Evolutionary conservation across 352 stramenopile genomes (phyloP).

Genomic region (Achlya hypogyna): DNA sequence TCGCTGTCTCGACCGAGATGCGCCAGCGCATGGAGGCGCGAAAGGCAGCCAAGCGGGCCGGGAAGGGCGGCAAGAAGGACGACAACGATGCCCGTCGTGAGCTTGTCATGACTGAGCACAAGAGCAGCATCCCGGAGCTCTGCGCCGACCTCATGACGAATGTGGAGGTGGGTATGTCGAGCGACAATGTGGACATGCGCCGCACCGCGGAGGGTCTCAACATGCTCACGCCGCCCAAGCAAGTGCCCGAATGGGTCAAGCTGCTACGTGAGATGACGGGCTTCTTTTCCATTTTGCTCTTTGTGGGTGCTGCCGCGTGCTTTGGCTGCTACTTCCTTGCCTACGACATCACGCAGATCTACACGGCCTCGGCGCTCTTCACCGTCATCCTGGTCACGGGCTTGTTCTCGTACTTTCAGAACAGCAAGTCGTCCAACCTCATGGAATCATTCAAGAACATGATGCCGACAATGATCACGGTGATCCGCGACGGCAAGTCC

Average conservation of each 20-base stretch:
- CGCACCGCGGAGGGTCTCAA: constrained; percentile 37
- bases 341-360: constrained; percentile 38
- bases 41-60: constrained; percentile 27
- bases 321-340: constrained; percentile 45
- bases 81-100: constrained; percentile 29
- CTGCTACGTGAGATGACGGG: constrained; percentile 46
- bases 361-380: constrained; percentile 39
- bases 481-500: constrained; percentile 37
- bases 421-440: constrained; percentile 37
- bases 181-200: constrained; percentile 40
- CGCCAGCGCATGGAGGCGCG: constrained; percentile 45
- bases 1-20: constrained; percentile 44
- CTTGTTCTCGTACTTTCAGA: constrained; percentile 49
- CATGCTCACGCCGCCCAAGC: constrained; percentile 45
- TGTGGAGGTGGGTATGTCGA: constrained; percentile 34
- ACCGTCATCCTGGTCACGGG: constrained; percentile 39
- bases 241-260: constrained; percentile 41
- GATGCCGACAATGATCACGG: constrained; percentile 42
- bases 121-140: constrained; percentile 37
- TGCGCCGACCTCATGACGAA: constrained; percentile 39
- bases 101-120: constrained; percentile 47
- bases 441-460: constrained; percentile 56
- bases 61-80: constrained; percentile 21
- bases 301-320: constrained; percentile 39
- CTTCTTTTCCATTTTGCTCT: constrained; percentile 49